Percentiles rank a stretch among this genome's conserved stretches.
phyloP scores from a whole-genome alignment of 805 yeast species.

The Yamadazyma sp. region DNA sequence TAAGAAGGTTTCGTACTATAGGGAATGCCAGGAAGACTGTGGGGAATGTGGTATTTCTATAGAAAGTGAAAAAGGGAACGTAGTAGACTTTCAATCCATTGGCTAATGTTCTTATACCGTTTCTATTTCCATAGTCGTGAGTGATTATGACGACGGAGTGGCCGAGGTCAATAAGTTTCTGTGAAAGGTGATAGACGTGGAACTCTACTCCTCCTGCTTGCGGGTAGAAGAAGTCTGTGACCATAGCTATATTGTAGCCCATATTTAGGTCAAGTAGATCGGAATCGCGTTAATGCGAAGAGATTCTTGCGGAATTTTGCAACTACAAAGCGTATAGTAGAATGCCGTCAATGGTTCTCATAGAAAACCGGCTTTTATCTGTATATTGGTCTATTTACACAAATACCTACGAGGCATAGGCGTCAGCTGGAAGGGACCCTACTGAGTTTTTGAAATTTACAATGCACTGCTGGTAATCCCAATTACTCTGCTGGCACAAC shows the following conservation, averaged over 20 bases:
- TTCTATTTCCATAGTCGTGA: conserved; percentile 80
- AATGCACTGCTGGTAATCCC: conserved; percentile 73
- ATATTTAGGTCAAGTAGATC: conserved; percentile 1
- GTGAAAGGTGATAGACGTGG: conserved; percentile 89
- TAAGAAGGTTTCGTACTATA: conserved; percentile 74
- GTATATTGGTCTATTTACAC: conserved; percentile 4
- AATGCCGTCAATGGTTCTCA: too few species aligned
- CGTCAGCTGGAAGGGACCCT: conserved; percentile 47
- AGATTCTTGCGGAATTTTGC: too few species aligned
- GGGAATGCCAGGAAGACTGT: conserved; percentile 89
- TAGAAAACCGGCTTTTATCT: too few species aligned
- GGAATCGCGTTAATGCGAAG: conserved; percentile 3
- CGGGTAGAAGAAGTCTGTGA: conserved; percentile 96
- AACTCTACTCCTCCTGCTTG: conserved; percentile 98
- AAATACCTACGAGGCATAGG: conserved; percentile 20
- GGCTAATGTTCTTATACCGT: conserved; percentile 79
- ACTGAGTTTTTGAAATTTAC: conserved; percentile 68
- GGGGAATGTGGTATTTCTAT: conserved; percentile 84
- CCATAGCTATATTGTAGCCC: conserved; percentile 52
- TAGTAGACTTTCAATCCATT: conserved; percentile 93
- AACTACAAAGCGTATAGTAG: too few species aligned
- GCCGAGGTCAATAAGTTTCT: conserved; percentile 73
- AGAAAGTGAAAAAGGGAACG: conserved; percentile 77
- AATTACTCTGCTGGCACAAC: conserved; percentile 84
- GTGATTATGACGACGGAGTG: conserved; percentile 86